Evolutionary conservation across 192 early-diverging fungal genomes (phyloP), one percentile per base, ranked within the genome.

Genomic region (Umbelopsis ramanniana): DNA sequence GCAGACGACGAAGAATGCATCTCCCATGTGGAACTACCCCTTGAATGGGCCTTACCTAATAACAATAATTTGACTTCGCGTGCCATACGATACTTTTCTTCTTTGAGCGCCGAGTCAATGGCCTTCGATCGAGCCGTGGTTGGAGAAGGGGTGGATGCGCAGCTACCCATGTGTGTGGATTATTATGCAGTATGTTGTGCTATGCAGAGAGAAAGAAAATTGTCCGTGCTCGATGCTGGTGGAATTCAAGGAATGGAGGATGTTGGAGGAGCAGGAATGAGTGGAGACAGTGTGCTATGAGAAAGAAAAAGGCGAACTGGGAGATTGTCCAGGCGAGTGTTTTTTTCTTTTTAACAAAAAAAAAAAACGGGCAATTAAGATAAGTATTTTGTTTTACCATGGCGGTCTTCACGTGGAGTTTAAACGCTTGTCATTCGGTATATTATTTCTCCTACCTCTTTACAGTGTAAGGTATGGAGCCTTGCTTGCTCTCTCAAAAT

Each of bases 61-160:
- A 92, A 70, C 15, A 93, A 76, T 54, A 91, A 86, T 70, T 92
- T 90, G 69, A 87, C 86, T 77, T 91, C 90, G 77, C 84, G 84
- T 66, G 81, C 87, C 15, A 88, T 73, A 17, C 76, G 73, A 35
- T 79, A 72, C 47, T 83, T 83, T 38, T 91, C 89, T 26, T 88
- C 85, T 72, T 88, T 85, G 23, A 91, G 79, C n/a, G 77, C 77
- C 55, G 80, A 80, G 66, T 91, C 88, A 46, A 91, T 91, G 46
- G 76, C 80, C 53, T 23, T 73, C 11, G 63, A 52, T 29, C 52
- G 5, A 17, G 26, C 33, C 33, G 33, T 15, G 11, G 23, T 7
- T 22, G 33, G 15, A 10, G 26, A 19, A 19, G 57, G 19, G 10
- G 57, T 17, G 37, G 57, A 63, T 19, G 33, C 57, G 33, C 57